Conservation (phyloP, 306 rosid species). For the cucumber (Cucumis sativus) region Cucumber_9930_V3 NC_026659.2:25711001-25711500, state of each 20-base stretch:
- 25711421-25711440: not conserved
- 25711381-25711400: not conserved
- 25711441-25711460: not conserved
- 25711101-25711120: not conserved
- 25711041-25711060: not conserved
- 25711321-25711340: not conserved
- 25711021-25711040: not conserved
- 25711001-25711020: not conserved
- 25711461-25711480: not conserved
- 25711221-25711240: slow-evolving; percentile 99
- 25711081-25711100: not conserved
- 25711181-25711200: slow-evolving; percentile 98
- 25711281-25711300: slow-evolving; percentile 97
- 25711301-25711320: slow-evolving; percentile 95
- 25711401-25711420: not conserved
- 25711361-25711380: not conserved
- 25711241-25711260: slow-evolving; percentile 99
- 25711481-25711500: not conserved
- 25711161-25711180: slow-evolving; percentile 95
- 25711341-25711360: not conserved
- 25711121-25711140: not conserved
- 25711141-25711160: not conserved
- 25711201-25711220: slow-evolving; percentile 97
- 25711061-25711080: not conserved
- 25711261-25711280: slow-evolving; percentile 99